These are phyloP conservation scores for Apiotrichum laibachii DNA, from an alignment of 1,284 basidiomycete genomes.

Conservation along the genomic window DNA sequence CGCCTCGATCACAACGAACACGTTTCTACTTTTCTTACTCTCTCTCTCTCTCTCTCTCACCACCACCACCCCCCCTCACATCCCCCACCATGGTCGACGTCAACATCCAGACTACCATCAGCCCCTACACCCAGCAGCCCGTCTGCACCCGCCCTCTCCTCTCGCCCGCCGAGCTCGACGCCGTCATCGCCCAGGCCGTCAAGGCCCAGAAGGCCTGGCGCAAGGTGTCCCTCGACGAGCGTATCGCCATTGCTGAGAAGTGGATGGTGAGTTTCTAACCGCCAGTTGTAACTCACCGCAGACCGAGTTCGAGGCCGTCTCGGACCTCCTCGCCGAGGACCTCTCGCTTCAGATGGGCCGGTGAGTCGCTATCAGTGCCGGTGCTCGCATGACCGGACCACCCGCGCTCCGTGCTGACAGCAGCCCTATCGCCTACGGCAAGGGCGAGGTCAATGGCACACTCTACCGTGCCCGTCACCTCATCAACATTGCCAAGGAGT, in stretches of 20 bases:
- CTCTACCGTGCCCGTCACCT: slow-evolving; percentile 79
- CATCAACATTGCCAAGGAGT: slow-evolving; percentile 73
- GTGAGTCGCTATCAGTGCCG: slow-evolving; percentile 48
- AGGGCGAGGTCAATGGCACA: slow-evolving; percentile 77
- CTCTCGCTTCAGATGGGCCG: slow-evolving; percentile 75
- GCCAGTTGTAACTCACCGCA: slow-evolving; percentile 55
- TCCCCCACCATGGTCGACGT: slow-evolving; percentile 31
- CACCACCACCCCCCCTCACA: background rate
- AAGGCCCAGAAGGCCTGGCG: slow-evolving; percentile 72
- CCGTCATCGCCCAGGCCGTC: slow-evolving; percentile 59
- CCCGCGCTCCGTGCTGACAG: background rate
- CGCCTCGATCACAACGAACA: background rate
- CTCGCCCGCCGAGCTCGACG: slow-evolving; percentile 58
- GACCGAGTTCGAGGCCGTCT: slow-evolving; percentile 71
- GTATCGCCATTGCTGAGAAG: slow-evolving; percentile 68
- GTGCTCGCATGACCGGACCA: background rate
- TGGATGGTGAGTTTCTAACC: slow-evolving; percentile 61
- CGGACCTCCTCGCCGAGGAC: slow-evolving; percentile 69
- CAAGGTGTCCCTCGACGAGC: slow-evolving; percentile 64
- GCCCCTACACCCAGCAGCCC: slow-evolving; percentile 54
- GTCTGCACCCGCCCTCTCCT: slow-evolving; percentile 52
- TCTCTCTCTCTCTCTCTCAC: background rate
- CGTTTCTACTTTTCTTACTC: background rate
- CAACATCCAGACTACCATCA: slow-evolving; percentile 55
- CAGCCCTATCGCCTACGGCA: slow-evolving; percentile 72